Conservation (phyloP, 2,329 filamentous ascomycete species). For the Nemania sp. region DNA sequence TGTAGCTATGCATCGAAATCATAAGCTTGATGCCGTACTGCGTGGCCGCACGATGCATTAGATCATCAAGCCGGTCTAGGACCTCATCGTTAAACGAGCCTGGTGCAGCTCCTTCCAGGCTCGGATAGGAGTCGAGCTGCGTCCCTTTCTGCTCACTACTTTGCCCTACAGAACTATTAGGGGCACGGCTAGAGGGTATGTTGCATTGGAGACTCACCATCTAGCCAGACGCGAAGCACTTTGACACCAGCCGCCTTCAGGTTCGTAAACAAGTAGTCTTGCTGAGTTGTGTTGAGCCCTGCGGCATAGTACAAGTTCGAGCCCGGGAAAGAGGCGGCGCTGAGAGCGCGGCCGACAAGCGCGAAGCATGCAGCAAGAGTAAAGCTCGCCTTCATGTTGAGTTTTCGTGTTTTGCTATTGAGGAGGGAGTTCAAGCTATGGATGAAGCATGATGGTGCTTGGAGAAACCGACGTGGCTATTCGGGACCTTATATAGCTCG, state of each 20-base stretch:
- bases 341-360: slow-evolving; percentile 15
- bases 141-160: slow-evolving; percentile 7
- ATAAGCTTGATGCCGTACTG: slow-evolving; percentile 23
- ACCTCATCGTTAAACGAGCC: slow-evolving; percentile 9
- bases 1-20: slow-evolving; percentile 23
- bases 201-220: neutral
- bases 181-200: no score
- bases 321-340: slow-evolving; percentile 19
- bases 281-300: slow-evolving; percentile 6
- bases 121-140: neutral
- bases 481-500: slow-evolving; percentile 2
- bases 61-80: slow-evolving; percentile 11
- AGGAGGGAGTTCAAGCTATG: neutral
- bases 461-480: slow-evolving; percentile 5
- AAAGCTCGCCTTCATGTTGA: slow-evolving; percentile 12
- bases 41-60: slow-evolving; percentile 15
- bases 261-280: slow-evolving; percentile 21
- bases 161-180: slow-evolving; percentile 10
- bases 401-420: neutral
- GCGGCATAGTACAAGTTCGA: slow-evolving; percentile 20
- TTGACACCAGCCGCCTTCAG: slow-evolving; percentile 16
- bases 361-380: slow-evolving; percentile 11
- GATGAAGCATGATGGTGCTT: neutral
- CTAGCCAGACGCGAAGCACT: slow-evolving; percentile 23
- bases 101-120: slow-evolving; percentile 11